Conservation (phyloP, 164 flowering plant species). For the Warburgia ugandensis region DNA sequence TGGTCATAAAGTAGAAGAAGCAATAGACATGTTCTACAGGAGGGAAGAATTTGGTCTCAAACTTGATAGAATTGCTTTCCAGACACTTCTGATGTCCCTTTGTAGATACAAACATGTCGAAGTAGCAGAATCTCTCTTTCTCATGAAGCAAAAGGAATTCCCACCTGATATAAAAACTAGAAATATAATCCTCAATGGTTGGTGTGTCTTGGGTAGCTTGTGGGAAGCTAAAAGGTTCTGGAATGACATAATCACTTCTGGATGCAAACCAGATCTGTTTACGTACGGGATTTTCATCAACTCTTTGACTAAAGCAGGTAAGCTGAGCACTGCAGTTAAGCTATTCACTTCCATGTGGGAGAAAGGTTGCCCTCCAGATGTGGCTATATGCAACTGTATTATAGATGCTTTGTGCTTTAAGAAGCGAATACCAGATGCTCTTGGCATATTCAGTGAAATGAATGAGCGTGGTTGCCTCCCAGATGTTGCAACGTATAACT, state of each 20-base stretch:
- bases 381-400: conserved; percentile 66
- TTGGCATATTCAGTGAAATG: conserved; percentile 62
- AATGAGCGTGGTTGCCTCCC: conserved; percentile 50
- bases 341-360: conserved; percentile 73
- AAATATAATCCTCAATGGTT: conserved; percentile 84
- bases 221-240: conserved; percentile 81
- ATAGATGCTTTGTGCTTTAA: conserved; percentile 90
- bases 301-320: conserved; percentile 65
- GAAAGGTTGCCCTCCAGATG: conserved; percentile 62
- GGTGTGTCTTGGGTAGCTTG: conserved; percentile 72
- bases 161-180: conserved; percentile 45
- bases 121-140: conserved; percentile 60
- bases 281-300: conserved; percentile 78
- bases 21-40: conserved; percentile 41
- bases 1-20: conserved; percentile 65
- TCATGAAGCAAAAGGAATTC: conserved; percentile 38
- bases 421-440: conserved; percentile 80
- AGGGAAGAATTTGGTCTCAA: conserved; percentile 51
- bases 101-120: conserved; percentile 90
- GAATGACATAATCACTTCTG: conserved; percentile 64
- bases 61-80: conserved; percentile 56
- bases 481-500: conserved; percentile 67
- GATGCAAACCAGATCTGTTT: conserved; percentile 50
- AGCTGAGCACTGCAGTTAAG: conserved; percentile 48
- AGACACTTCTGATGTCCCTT: conserved; percentile 54